These are phyloP conservation scores for Raphidocelis subcapitata DNA, from an alignment of 139 green algal species.

Conservation along the genomic window DNA sequence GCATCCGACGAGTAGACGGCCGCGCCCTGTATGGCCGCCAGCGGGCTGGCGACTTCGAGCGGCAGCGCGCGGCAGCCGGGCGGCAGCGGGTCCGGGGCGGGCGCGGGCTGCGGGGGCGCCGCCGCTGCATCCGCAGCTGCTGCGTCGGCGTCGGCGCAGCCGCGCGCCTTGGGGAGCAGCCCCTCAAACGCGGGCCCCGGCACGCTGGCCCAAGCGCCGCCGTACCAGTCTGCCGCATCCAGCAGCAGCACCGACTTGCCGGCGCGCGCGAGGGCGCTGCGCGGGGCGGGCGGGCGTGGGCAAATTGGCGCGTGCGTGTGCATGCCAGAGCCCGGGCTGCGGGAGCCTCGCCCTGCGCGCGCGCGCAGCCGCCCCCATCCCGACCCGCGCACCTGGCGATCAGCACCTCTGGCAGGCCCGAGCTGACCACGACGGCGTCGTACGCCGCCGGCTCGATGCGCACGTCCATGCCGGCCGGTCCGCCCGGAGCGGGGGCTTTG, in stretches of 20 bases:
- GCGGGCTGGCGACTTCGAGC: background rate
- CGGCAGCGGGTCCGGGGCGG: background rate
- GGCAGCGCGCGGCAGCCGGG: constrained; percentile 1
- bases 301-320: no score
- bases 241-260: constrained; percentile 84
- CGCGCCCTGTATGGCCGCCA: background rate
- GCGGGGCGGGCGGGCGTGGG: no score
- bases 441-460: constrained; percentile 50
- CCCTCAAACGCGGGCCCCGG: constrained; percentile 19
- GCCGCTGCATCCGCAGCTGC: background rate
- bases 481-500: no score
- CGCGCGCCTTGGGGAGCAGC: background rate
- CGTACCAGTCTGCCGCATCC: constrained; percentile 73
- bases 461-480: background rate
- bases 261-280: constrained; percentile 59
- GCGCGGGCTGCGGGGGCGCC: background rate
- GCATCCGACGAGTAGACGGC: background rate
- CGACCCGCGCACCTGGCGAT: constrained; percentile 47
- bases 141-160: background rate
- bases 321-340: no score
- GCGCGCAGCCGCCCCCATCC: no score
- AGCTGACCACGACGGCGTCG: constrained; percentile 61
- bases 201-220: constrained; percentile 65
- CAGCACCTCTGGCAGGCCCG: constrained; percentile 59
- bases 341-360: no score